Evolutionary conservation across 495 filamentous ascomycete genomes (phyloP), one percentile per base, ranked within the genome.

Genomic region (Aspergillus sparsus): DNA sequence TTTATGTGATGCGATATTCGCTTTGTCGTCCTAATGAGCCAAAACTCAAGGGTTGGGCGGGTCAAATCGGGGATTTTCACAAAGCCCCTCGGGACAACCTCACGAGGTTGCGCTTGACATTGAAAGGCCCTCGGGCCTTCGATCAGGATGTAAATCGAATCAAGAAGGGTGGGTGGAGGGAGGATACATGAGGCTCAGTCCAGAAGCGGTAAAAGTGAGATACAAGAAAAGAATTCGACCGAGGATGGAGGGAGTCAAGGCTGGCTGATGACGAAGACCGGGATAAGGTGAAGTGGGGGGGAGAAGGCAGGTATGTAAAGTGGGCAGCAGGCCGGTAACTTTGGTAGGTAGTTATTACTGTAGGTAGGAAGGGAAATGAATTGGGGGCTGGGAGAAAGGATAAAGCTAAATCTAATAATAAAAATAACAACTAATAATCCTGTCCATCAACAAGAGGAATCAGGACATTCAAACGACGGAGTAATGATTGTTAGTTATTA

Each of bases 21-120:
- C 47, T 47, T 53, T 57, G 50, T 27, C 49, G 41, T 21, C 32
- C 46, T 46, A 15, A 49, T 58, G 41, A 44, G 55, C 49, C 32
- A 45, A 45, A 55, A 32, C 51, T 61, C 21, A 47, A 8, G 45
- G 21, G 27, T 37, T 56, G 56, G 31, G 54, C 64, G 64, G 64
- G 61, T 51, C 42, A 63, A 58, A 54, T 61, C 64, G 64, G 64
- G 56, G 59, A 39, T 45, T 53, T 44, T 27, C 7, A 53, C 45
- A 55, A 51, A 37, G 34, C 33, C 53, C 58, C 47, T 62, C 51
- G 58, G 62, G 41, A 62, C 55, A 61, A 65, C 53, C 54, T 51
- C 42, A 58, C 53, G 49, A 54, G 46, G 55, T 52, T 34, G 51
- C 35, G 50, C 58, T 59, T 58, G 58, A 51, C 45, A 11, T 21